Base-by-base conservation (phyloP, 75 land plant species). In the Isoetes taiwanensis region DNA sequence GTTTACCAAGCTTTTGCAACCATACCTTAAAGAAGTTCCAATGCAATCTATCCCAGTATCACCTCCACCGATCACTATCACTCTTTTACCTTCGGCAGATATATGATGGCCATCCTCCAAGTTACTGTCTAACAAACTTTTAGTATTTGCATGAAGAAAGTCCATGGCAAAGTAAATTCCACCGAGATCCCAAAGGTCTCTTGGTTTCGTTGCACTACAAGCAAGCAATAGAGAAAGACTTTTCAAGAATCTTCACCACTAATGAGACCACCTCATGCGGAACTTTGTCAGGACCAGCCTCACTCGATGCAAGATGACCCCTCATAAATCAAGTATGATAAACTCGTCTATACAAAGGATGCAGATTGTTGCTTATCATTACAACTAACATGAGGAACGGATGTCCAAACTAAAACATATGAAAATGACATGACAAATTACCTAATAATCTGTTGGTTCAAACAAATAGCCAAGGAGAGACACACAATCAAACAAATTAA, bases 161-260 rank as follows among this genome's bases (percentile, higher is more conserved):
- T 94, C 91, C 99, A 94, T 94, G 0, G 99, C 99, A 73, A 82
- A 94, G 64, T 94, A 96, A 32, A 94, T 63, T 17, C 99, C 99
- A 28, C 76, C 63, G 5, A 80, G 41, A 19, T 94, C 91, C 39
- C 91, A n/a, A 19, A 11, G 32, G 43, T 72, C 84, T 96, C 99
- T 89, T 48, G 99, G 90, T 59, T 80, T 90, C 6, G 99, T 94
- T 28, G 99, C 82, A 61, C 99, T 96, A 60, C 95, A 86, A 19
- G 99, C 96, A 50, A 87, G 78, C 38, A 94, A 46, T 41, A 89
- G 61, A 17, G 96, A 84, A 64, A 23, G 50, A 46, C 8, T 66
- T 73, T 53, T 72, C 70, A 24, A 94, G 62, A 58, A 73, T 72
- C 57, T 94, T 90, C 32, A 84, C 96, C 14, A 94, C 99, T 19